These are phyloP conservation scores for Fraxinus sp. DNA, from an alignment of 305 asterid species.

Conservation along the genomic window DNA sequence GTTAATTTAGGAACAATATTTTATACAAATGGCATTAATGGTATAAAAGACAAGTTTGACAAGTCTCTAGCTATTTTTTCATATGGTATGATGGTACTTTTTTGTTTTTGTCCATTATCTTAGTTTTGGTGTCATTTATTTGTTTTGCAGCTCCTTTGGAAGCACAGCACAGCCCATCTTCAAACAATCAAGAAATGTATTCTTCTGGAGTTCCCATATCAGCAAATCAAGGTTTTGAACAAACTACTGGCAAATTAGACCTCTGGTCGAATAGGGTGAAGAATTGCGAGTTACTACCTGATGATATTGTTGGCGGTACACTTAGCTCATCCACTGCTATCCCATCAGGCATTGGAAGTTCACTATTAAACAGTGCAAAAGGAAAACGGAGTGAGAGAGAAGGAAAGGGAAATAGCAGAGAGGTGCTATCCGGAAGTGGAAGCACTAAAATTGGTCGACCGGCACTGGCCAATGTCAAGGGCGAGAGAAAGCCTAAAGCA, in stretches of 20 bases:
- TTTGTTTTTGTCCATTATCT: slow-evolving; percentile 24
- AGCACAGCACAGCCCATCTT: slow-evolving; percentile 65
- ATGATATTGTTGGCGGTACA: slow-evolving; percentile 27
- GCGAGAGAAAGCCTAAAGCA: slow-evolving; percentile 82
- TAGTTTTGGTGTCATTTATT: slow-evolving; percentile 23
- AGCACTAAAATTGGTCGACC: slow-evolving; percentile 65
- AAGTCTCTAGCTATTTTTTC: not conserved
- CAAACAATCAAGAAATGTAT: slow-evolving; percentile 52
- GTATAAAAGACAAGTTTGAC: not conserved
- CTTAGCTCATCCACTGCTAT: slow-evolving; percentile 41
- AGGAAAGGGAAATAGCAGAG: slow-evolving; percentile 76
- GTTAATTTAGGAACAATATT: slow-evolving; percentile 1
- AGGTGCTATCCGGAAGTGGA: slow-evolving; percentile 62
- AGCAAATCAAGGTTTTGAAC: slow-evolving; percentile 49
- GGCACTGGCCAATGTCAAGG: slow-evolving; percentile 56
- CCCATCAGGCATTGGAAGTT: slow-evolving; percentile 59
- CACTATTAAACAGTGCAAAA: slow-evolving; percentile 73
- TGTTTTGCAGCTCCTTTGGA: slow-evolving; percentile 56
- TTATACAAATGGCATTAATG: not conserved
- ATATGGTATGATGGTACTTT: slow-evolving; percentile 3
- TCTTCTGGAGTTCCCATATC: slow-evolving; percentile 51
- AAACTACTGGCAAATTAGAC: slow-evolving; percentile 48
- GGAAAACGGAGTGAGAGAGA: slow-evolving; percentile 95
- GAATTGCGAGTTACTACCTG: slow-evolving; percentile 53
- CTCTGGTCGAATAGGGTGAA: slow-evolving; percentile 59